Base-by-base conservation (phyloP, 345 rosid species). In the Rhodomyrtus tomentosa region DNA sequence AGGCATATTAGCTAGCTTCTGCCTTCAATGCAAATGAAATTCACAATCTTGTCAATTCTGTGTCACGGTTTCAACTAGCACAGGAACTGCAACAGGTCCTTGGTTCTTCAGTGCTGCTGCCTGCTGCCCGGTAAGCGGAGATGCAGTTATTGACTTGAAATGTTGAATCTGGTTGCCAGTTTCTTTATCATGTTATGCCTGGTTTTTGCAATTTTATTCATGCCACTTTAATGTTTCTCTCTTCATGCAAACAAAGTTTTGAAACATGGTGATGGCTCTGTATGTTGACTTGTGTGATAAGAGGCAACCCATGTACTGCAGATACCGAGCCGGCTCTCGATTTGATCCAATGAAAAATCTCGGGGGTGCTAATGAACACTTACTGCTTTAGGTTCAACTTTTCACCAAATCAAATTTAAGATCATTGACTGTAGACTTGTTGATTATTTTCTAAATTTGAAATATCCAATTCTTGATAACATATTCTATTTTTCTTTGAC, bases 1-100 rank as follows among this genome's bases (percentile, higher is more conserved):
- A 89, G 85, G 90, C 89, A 50, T 91, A 87, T 55, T 81, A 87
- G 56, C 85, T 91, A 87, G 89, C 84, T 42, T 83, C 85, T 85
- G 54, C 87, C 45, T 89, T 90, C 58, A 83, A 76, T 83, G 79
- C 81, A 8, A 83, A 83, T 54, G 90, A 90, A 80, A 54, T 89
- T 51, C 84, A 82, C 6, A 54, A 52, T 83, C 85, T 87, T 56
- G 86, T 90, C 16, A 88, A 89, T 86, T 45, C 22, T 50, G 79
- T 84, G 76, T 82, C 84, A 82, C 85, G 84, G 24, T 49, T 79
- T 81, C 81, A 80, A 59, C 85, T 84, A 51, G 80, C 87, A 81
- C 87, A 83, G 16, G 84, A 86, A 86, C 83, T 87, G 51, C 82
- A 81, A 32, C 55, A 85, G 52, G 89, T 85, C 86, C 91, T 89